These are phyloP conservation scores for Lanmaoa pseudosensibilis DNA, from an alignment of 768 basidiomycete genomes.

Conservation along the genomic window DNA sequence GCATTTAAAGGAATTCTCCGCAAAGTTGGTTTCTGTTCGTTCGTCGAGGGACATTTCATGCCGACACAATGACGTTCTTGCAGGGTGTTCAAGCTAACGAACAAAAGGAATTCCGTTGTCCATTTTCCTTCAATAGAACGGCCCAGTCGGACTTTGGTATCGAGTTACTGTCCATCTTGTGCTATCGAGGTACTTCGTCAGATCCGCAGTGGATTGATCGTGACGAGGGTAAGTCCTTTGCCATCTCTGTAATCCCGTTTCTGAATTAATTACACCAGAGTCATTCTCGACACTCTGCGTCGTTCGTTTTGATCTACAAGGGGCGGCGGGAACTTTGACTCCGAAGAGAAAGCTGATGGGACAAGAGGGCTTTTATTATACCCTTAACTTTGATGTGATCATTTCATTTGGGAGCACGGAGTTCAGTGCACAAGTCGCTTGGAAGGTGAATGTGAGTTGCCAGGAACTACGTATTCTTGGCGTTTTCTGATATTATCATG, in stretches of 20 bases:
- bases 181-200: slow-evolving; percentile 12
- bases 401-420: slow-evolving; percentile 18
- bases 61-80: neutral
- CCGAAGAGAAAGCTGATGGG: neutral
- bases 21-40: slow-evolving; percentile 1
- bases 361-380: slow-evolving; percentile 5
- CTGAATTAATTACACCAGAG: slow-evolving; percentile 1
- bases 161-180: neutral
- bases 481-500: neutral
- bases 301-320: slow-evolving; percentile 6
- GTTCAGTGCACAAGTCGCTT: slow-evolving; percentile 27
- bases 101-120: slow-evolving; percentile 15
- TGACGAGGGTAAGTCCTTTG: neutral
- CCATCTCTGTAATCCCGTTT: neutral
- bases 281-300: slow-evolving; percentile 15
- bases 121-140: neutral
- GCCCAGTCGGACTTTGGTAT: slow-evolving; percentile 3
- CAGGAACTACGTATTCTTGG: too few relatives aligned
- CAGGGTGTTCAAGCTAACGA: slow-evolving; percentile 14
- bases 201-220: slow-evolving; percentile 14
- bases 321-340: slow-evolving; percentile 1
- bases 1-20: slow-evolving; percentile 6
- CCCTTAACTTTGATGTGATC: slow-evolving; percentile 7
- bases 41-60: neutral
- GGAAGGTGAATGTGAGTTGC: slow-evolving; percentile 11